A percentile compares a stretch with the other conserved stretches of the same genome.
Evolutionary conservation across 129 eudicot species (phyloP).

Genomic region (Silybum marianum): DNA sequence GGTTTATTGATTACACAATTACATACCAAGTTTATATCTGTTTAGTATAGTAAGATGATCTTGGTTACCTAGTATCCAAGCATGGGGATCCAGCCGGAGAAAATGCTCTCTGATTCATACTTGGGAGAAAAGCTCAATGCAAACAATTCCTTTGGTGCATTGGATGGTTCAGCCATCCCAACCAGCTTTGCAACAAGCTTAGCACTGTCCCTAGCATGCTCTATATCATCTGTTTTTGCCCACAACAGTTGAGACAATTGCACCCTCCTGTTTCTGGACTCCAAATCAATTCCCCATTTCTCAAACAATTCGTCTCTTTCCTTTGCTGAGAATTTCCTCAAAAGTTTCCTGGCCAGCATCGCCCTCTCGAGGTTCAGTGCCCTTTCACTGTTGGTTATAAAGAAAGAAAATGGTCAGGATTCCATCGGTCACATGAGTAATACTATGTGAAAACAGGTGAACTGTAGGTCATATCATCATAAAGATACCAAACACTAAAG

Average conservation of each 20-base stretch:
- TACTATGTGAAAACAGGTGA: background rate
- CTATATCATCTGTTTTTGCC: conserved; percentile 59
- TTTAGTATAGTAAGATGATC: background rate
- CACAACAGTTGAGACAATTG: conserved; percentile 62
- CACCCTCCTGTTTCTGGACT: conserved; percentile 60
- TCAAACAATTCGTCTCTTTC: conserved; percentile 58
- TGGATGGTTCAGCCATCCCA: conserved; percentile 49
- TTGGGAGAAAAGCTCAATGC: conserved; percentile 59
- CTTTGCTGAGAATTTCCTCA: conserved; percentile 50
- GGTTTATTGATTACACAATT: background rate
- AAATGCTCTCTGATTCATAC: conserved; percentile 26
- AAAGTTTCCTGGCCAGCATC: conserved; percentile 56
- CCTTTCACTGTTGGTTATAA: conserved; percentile 39
- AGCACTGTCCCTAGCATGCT: conserved; percentile 74
- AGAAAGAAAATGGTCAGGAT: conserved; percentile 16
- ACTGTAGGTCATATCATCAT: background rate
- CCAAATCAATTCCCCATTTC: conserved; percentile 67
- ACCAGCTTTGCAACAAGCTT: conserved; percentile 66
- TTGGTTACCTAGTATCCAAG: conserved; percentile 22
- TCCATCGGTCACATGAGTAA: background rate
- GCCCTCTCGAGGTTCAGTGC: conserved; percentile 69
- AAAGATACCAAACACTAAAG: background rate
- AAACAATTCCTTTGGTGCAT: conserved; percentile 63
- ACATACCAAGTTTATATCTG: background rate
- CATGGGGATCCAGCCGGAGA: conserved; percentile 58